phyloP scores from a whole-genome alignment of 495 filamentous ascomycete species.

The Evernia prunastri region DNA sequence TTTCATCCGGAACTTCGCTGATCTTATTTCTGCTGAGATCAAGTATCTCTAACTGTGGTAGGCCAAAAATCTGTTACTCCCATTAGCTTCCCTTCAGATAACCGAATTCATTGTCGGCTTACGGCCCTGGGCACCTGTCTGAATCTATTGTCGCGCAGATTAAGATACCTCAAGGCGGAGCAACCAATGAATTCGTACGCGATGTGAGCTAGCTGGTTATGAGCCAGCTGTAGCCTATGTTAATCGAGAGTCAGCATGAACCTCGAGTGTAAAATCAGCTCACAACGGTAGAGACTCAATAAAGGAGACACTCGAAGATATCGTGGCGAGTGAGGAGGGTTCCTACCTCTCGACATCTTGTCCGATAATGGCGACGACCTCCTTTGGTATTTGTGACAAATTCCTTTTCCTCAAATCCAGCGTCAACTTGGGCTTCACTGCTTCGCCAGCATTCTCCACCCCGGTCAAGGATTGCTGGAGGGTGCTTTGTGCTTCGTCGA shows the following conservation, averaged over 20 bases:
- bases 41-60: conserved; percentile 83
- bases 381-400: conserved; percentile 74
- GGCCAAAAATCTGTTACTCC: conserved; percentile 59
- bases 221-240: conserved; percentile 37
- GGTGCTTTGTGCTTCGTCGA: conserved; percentile 57
- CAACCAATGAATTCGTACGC: conserved; percentile 79
- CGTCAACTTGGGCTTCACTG: conserved; percentile 69
- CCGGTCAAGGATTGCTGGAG: conserved; percentile 62
- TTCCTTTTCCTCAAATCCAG: conserved; percentile 81
- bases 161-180: conserved; percentile 86
- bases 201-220: conserved; percentile 77
- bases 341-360: conserved; percentile 83
- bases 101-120: conserved; percentile 32
- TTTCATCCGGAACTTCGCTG: conserved; percentile 65
- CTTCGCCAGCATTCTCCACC: conserved; percentile 59
- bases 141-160: conserved; percentile 80
- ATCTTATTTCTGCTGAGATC: conserved; percentile 86
- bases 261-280: background rate
- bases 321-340: conserved; percentile 12
- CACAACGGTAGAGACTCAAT: background rate
- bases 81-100: conserved; percentile 28
- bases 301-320: background rate
- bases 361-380: conserved; percentile 88
- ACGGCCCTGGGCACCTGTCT: conserved; percentile 82
- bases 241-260: conserved; percentile 18